Conservation (phyloP, 352 stramenopile genomes). For the Globisporangium canariense region DNA sequence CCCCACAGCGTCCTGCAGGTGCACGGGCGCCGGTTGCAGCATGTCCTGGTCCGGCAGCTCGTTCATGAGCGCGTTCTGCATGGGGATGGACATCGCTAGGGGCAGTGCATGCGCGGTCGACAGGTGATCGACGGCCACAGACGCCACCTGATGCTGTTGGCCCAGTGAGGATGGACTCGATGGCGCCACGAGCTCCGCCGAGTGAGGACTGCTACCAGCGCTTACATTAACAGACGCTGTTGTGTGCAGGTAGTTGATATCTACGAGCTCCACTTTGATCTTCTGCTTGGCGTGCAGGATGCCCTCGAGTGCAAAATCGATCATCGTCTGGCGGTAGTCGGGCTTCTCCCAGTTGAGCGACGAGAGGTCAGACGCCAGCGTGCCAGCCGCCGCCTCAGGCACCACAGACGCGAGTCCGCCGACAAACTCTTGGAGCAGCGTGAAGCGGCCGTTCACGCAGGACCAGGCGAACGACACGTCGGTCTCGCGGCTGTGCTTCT, state of each 20-base stretch:
- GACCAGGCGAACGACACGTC: constrained; percentile 65
- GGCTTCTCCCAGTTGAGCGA: constrained; percentile 65
- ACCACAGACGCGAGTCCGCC: constrained; percentile 44
- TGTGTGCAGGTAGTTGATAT: constrained; percentile 36
- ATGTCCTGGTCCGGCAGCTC: constrained; percentile 17
- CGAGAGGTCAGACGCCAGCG: constrained; percentile 36
- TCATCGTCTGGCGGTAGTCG: constrained; percentile 52
- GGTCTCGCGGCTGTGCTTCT: constrained; percentile 55
- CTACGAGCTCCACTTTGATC: constrained; percentile 55
- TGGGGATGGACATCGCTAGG: constrained; percentile 5
- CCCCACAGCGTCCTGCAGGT: not conserved
- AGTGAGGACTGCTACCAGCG: not conserved
- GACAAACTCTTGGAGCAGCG: constrained; percentile 53
- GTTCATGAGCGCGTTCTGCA: constrained; percentile 7
- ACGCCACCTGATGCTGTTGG: not conserved
- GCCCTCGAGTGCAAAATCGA: constrained; percentile 62
- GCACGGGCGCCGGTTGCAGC: not conserved
- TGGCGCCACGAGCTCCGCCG: not conserved
- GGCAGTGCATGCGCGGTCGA: not conserved
- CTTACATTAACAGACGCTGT: constrained; percentile 9
- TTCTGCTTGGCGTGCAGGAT: constrained; percentile 71
- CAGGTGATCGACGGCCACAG: not conserved
- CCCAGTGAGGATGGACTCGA: not conserved
- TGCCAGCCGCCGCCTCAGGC: constrained; percentile 28
- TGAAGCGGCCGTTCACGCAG: constrained; percentile 47